Conservation (phyloP, 2,329 filamentous ascomycete genomes). For the Ilyonectria sp. region DNA sequence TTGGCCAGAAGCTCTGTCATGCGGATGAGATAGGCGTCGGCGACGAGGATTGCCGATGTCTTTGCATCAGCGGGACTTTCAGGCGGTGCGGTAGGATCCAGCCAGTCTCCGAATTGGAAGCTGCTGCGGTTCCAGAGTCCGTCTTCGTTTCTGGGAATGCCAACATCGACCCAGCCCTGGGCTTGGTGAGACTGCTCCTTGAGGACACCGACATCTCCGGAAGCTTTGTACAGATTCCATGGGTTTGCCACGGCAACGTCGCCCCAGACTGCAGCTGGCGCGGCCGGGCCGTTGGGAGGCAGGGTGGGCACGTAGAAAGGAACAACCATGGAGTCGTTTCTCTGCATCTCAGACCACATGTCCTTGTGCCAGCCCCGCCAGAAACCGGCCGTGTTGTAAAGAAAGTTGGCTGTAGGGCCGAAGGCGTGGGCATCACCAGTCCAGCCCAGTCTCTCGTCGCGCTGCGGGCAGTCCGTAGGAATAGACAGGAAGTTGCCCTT, state of each 20-base stretch:
- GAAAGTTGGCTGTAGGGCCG: constrained; percentile 64
- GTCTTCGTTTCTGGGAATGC: constrained; percentile 11
- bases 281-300: not conserved
- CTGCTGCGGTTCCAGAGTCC: constrained; percentile 32
- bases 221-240: constrained; percentile 30
- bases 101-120: constrained; percentile 62
- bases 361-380: constrained; percentile 45
- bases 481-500: constrained; percentile 70
- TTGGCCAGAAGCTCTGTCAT: constrained; percentile 56
- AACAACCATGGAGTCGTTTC: constrained; percentile 21
- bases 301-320: constrained; percentile 22
- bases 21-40: constrained; percentile 62
- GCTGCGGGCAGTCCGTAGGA: constrained; percentile 70
- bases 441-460: constrained; percentile 69
- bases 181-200: constrained; percentile 20
- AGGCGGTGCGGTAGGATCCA: constrained; percentile 60
- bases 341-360: constrained; percentile 36
- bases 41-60: constrained; percentile 57
- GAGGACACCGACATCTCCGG: constrained; percentile 22
- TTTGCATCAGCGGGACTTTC: constrained; percentile 55
- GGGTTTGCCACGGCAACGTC: constrained; percentile 32
- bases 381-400: constrained; percentile 68
- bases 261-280: constrained; percentile 32
- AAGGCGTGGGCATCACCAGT: constrained; percentile 67
- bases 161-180: constrained; percentile 10